phyloP scores from a whole-genome alignment of 176 grass and related monocot genomes.

The Metroxylon sagu region DNA sequence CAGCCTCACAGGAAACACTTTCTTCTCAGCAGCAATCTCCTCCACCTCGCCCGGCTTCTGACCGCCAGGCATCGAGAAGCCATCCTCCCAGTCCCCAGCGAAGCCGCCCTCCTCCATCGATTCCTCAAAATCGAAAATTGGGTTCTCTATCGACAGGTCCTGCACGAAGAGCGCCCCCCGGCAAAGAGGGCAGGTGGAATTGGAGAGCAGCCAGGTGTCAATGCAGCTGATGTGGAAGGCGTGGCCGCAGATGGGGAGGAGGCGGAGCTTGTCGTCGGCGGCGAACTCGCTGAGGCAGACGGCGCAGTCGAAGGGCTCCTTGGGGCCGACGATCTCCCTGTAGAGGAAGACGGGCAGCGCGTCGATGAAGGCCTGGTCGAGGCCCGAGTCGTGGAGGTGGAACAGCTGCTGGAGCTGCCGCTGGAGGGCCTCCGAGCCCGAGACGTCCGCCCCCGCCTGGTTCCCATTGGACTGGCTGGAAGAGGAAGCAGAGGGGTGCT shows the following conservation, averaged over 20 bases:
- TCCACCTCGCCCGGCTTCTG: conserved; percentile 25
- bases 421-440: conserved; percentile 34
- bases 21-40: conserved; percentile 15
- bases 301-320: conserved; percentile 85
- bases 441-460: conserved; percentile 21
- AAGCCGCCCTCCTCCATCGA: conserved; percentile 32
- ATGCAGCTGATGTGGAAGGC: conserved; percentile 82
- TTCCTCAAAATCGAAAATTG: conserved; percentile 33
- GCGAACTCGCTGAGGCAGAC: conserved; percentile 72
- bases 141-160: conserved; percentile 26
- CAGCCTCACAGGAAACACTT: conserved; percentile 61
- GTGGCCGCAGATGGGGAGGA: conserved; percentile 84
- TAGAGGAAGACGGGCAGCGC: conserved; percentile 74
- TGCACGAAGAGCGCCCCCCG: conserved; percentile 36
- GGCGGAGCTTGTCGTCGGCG: conserved; percentile 60
- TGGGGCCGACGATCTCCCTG: conserved; percentile 47
- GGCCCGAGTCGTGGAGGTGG: conserved; percentile 51
- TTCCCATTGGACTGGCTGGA: conserved; percentile 9
- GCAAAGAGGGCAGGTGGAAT: conserved; percentile 87
- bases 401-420: conserved; percentile 84
- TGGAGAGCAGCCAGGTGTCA: conserved; percentile 85
- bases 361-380: conserved; percentile 65
- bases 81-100: conserved; percentile 13
- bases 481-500: conserved; percentile 16
- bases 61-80: conserved; percentile 16